phyloP scores from a whole-genome alignment of 768 basidiomycete genomes.

The Naganishia randhawae region DNA sequence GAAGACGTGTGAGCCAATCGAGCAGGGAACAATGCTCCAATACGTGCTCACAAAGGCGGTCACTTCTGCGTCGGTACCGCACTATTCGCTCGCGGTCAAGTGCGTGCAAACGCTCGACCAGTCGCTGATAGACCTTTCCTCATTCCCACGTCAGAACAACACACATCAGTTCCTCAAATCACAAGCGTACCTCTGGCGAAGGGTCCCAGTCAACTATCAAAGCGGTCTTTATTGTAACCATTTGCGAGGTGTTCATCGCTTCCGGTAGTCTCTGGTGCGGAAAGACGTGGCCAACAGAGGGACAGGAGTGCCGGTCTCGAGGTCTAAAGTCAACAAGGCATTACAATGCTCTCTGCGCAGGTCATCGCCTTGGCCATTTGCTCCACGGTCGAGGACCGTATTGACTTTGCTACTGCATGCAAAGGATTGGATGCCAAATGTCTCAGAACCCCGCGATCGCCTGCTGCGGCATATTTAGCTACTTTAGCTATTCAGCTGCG shows the following conservation, averaged over 20 bases:
- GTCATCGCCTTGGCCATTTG: no score
- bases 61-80: background rate
- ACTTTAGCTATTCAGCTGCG: background rate
- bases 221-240: background rate
- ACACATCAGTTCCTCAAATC: background rate
- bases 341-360: no score
- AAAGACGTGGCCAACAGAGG: no score
- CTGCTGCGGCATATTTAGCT: no score
- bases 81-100: background rate
- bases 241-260: background rate
- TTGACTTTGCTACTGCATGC: no score
- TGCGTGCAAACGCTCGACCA: background rate
- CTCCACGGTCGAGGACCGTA: no score
- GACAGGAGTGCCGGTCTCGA: no score
- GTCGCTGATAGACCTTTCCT: background rate
- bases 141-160: background rate
- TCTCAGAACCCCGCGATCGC: conserved; percentile 1
- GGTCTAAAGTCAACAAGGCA: no score
- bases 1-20: background rate
- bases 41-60: background rate
- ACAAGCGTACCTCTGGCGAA: background rate
- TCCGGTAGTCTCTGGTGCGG: no score
- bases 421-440: background rate
- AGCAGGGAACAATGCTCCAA: background rate
- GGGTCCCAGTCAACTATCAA: conserved; percentile 1